These are phyloP conservation scores for Caryopteris hybrid DNA, from an alignment of 305 asterid genomes.

Conservation along the genomic window DNA sequence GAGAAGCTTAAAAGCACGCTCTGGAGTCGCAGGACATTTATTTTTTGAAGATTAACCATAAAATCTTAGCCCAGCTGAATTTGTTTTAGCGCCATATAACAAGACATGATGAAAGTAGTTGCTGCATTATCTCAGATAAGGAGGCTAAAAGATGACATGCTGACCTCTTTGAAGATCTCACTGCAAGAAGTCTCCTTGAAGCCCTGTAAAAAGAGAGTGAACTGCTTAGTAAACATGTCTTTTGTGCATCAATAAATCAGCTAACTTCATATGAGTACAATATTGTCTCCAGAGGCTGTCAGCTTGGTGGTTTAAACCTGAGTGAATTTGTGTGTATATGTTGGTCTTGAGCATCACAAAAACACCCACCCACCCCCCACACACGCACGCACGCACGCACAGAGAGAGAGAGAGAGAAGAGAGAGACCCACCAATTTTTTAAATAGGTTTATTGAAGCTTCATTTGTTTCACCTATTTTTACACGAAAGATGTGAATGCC, in stretches of 20 bases:
- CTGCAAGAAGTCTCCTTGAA: constrained; percentile 62
- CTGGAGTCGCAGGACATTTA: not conserved
- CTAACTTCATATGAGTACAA: not conserved
- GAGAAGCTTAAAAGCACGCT: not conserved
- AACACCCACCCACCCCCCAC: too few relatives aligned
- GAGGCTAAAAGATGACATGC: constrained; percentile 17
- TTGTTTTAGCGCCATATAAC: not conserved
- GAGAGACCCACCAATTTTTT: constrained; percentile 54
- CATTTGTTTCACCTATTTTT: constrained; percentile 74
- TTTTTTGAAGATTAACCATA: not conserved
- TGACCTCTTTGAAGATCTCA: constrained; percentile 82
- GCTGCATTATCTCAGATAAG: not conserved
- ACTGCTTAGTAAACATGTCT: not conserved
- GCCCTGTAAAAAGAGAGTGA: constrained; percentile 43
- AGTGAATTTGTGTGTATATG: not conserved
- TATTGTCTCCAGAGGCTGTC: not conserved
- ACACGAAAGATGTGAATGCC: constrained; percentile 54
- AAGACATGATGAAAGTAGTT: not conserved
- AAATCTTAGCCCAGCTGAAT: not conserved
- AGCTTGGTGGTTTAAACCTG: not conserved
- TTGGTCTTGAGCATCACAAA: not conserved
- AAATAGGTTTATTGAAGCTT: constrained; percentile 72
- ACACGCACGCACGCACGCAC: not conserved
- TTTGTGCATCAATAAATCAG: not conserved
- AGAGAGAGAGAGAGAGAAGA: constrained; percentile 2